Evolutionary conservation across 148 eudicot species (phyloP).

Genomic region (Cornus kousa): DNA sequence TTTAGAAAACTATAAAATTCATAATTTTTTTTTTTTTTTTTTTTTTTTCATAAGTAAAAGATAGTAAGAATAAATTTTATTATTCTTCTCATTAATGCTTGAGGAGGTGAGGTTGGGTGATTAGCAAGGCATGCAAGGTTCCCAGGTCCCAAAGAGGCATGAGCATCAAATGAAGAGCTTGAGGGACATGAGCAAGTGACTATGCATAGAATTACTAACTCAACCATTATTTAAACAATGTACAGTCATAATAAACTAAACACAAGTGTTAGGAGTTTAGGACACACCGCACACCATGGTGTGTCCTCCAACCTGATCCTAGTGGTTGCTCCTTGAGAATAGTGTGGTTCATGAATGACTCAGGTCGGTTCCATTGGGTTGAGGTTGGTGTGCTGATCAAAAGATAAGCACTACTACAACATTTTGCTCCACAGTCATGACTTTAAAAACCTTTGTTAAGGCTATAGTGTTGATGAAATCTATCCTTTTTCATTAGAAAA

Average conservation of each 20-base stretch:
- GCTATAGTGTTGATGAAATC: too few relatives aligned
- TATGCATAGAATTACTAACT: constrained; percentile 31
- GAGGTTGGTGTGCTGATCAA: background rate
- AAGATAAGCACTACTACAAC: background rate
- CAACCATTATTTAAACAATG: background rate
- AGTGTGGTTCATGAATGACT: background rate
- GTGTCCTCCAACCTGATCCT: constrained; percentile 10
- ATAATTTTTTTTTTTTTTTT: too few relatives aligned
- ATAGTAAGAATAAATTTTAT: background rate
- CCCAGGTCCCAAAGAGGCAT: constrained; percentile 13
- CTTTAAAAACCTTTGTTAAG: too few relatives aligned
- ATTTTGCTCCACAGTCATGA: background rate
- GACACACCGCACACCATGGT: constrained; percentile 34
- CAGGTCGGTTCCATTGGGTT: constrained; percentile 8
- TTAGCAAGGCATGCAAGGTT: background rate
- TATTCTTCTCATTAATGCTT: background rate
- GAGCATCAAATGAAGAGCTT: constrained; percentile 43
- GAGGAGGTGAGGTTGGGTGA: background rate
- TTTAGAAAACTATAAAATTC: too few relatives aligned
- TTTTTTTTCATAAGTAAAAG: background rate
- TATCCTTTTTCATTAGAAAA: too few relatives aligned
- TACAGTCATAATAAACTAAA: background rate
- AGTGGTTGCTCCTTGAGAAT: constrained; percentile 23
- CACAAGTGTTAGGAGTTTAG: constrained; percentile 1
- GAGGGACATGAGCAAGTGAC: constrained; percentile 26